Evolutionary conservation across 257 asterid genomes (phyloP).

Genomic region (Plantago major): DNA sequence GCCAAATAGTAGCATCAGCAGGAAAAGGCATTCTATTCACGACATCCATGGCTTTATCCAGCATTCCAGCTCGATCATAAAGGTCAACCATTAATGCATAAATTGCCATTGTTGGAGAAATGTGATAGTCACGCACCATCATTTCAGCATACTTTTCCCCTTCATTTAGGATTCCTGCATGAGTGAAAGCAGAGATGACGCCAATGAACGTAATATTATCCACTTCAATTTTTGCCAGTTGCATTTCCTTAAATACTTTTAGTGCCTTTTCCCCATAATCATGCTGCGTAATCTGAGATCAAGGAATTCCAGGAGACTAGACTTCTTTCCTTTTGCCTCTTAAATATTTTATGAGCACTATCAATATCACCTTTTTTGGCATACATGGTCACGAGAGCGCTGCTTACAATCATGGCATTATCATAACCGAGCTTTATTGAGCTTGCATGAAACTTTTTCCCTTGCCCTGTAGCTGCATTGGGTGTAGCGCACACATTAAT

Average conservation of each 20-base stretch:
- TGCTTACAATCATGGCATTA: constrained; percentile 65
- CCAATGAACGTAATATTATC: constrained; percentile 82
- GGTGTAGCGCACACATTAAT: constrained; percentile 73
- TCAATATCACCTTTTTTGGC: constrained; percentile 82
- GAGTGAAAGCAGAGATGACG: constrained; percentile 88
- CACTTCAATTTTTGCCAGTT: constrained; percentile 44
- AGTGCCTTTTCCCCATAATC: constrained; percentile 78
- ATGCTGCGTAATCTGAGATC: constrained; percentile 85
- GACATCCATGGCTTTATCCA: constrained; percentile 61
- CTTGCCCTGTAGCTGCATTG: constrained; percentile 66
- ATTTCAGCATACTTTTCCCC: constrained; percentile 71
- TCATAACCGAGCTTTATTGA: constrained; percentile 56
- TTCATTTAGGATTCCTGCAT: constrained; percentile 72
- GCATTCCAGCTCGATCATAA: constrained; percentile 83
- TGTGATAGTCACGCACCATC: constrained; percentile 61
- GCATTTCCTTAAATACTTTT: constrained; percentile 66
- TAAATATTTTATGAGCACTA: constrained; percentile 69
- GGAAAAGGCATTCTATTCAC: constrained; percentile 68
- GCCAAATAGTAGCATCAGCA: constrained; percentile 81
- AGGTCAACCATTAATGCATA: constrained; percentile 90
- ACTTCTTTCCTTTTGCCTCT: constrained; percentile 71
- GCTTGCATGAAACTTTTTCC: constrained; percentile 79
- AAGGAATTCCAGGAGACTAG: constrained; percentile 88
- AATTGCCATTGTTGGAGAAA: constrained; percentile 81
- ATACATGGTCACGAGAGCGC: constrained; percentile 89